These are phyloP conservation scores for Aspergillus pseudoviridinutans DNA, from an alignment of 2,329 filamentous ascomycete genomes.

Conservation along the genomic window DNA sequence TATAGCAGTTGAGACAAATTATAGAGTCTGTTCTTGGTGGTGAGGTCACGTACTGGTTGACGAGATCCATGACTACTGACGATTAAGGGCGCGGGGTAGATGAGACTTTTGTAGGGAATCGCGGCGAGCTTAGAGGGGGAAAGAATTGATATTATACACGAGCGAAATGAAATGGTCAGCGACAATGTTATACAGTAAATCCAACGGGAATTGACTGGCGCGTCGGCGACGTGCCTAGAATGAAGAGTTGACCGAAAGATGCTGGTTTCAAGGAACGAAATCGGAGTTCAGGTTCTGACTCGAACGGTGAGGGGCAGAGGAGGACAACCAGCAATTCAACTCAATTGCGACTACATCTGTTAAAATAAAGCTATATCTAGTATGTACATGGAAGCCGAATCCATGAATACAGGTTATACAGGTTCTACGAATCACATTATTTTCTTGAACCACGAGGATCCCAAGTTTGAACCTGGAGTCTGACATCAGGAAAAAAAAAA, in stretches of 20 bases:
- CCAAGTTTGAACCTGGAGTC: neutral
- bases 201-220: neutral
- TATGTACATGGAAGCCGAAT: neutral
- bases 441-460: neutral
- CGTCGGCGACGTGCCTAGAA: neutral
- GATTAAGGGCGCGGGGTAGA: conserved; percentile 20
- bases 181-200: neutral
- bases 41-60: conserved; percentile 53
- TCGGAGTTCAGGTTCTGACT: neutral
- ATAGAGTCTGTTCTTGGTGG: neutral
- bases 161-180: neutral
- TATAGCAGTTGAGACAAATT: conserved; percentile 1
- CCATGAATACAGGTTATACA: neutral
- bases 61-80: conserved; percentile 52
- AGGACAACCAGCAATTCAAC: neutral
- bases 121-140: neutral
- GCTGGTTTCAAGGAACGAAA: neutral
- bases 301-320: neutral
- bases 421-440: neutral
- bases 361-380: neutral
- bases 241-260: neutral
- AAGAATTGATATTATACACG: neutral
- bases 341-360: neutral
- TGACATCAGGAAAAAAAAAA: neutral
- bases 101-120: neutral